Percentiles rank a stretch among this genome's conserved stretches.
phyloP scores from a whole-genome alignment of 371 early-diverging fungal genomes.

The Syncephalastrum sp. region DNA sequence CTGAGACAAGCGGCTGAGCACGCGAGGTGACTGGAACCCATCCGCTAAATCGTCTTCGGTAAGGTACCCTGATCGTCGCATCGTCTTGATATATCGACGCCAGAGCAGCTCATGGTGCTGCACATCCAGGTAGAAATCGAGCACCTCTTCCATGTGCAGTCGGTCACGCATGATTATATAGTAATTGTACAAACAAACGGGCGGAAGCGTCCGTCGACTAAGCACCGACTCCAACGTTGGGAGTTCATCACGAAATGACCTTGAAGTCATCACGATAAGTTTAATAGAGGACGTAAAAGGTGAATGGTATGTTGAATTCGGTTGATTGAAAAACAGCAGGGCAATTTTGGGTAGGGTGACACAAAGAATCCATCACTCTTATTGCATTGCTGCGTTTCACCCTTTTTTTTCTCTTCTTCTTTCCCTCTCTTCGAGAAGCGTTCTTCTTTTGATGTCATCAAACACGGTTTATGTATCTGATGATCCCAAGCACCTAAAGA shows the following conservation, averaged over 20 bases:
- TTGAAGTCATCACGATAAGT: neutral
- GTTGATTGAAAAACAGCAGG: too few relatives aligned
- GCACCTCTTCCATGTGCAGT: conserved; percentile 57
- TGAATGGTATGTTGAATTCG: too few relatives aligned
- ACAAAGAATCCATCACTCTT: too few relatives aligned
- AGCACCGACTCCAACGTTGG: conserved; percentile 65
- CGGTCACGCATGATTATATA: conserved; percentile 67
- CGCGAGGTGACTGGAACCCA: conserved; percentile 37
- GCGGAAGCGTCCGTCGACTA: conserved; percentile 60
- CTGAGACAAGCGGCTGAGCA: conserved; percentile 34
- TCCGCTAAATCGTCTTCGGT: conserved; percentile 42
- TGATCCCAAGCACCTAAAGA: conserved; percentile 3
- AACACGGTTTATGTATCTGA: too few relatives aligned
- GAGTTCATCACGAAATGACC: conserved; percentile 18
- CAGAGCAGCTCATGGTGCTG: conserved; percentile 64
- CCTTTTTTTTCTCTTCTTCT: too few relatives aligned
- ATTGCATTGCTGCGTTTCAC: too few relatives aligned
- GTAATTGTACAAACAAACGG: conserved; percentile 67
- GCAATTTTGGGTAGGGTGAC: too few relatives aligned
- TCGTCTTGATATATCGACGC: conserved; percentile 50
- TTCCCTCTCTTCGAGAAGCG: too few relatives aligned
- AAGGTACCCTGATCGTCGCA: conserved; percentile 38
- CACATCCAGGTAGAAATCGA: conserved; percentile 71
- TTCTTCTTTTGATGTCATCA: too few relatives aligned
- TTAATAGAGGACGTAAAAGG: conserved; percentile 5